Base-by-base conservation (phyloP, 2,329 filamentous ascomycete genomes). In the Colletotrichum brevisporum region DNA sequence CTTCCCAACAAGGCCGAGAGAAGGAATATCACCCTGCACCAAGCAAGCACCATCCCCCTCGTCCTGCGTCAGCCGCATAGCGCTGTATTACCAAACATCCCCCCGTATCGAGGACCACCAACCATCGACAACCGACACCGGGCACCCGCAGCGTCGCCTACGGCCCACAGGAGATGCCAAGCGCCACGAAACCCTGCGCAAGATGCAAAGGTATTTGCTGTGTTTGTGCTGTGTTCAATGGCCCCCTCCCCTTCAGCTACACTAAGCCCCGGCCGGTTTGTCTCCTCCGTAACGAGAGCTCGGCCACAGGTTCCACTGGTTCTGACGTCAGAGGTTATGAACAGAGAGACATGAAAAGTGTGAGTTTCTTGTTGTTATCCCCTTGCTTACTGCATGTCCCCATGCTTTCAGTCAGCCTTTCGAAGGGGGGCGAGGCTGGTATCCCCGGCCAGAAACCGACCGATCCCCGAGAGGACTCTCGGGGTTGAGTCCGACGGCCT, bases 261-360 rank as follows among this genome's bases (percentile, higher is more conserved):
- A 31, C 6, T 31, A 8, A 31, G 9, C 41, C 16, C 13, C 16
- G 41, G 41, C 45, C 45, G 10, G 12, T 59, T 36, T 52, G 6
- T 31, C 21, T 10, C 27, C 27, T 2, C 27, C 27, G 27, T 8
- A 9, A 31, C 27, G 6, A 10, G 27, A 31, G 27, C 6, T 31
- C 6, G 27, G 27, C 6, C 18, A 41, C 15, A 56, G 6, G 10
- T 39, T 24, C 51, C 47, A 31, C 24, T 52, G 13, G 36, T 58
- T 58, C 26, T 55, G 45, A 67, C 65, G 62, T 57, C 61, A 63
- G 55, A 21, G 45, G 59, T 21, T 53, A 12, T 51, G 24, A 39
- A 21, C 31, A 75, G 74, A 74, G 55, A 73, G 73, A 58, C 74
- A 75, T 50, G 72, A 74, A 48, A 74, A 74, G 69, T 75, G 74